Conservation (phyloP, 2,329 filamentous ascomycete genomes). For the Colletotrichum liaoningense region DNA sequence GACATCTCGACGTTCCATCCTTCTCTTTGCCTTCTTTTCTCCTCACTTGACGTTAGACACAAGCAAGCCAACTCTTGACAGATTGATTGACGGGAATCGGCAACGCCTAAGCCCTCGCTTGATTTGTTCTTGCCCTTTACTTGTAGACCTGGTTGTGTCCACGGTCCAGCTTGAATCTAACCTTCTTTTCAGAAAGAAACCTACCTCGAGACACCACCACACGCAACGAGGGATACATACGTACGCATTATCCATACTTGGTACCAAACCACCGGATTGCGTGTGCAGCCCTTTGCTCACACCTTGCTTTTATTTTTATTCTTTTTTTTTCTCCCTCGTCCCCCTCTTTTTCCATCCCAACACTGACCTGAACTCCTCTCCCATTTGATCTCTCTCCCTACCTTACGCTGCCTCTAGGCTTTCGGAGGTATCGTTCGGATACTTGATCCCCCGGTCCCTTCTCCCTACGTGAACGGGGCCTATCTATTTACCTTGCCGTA, state of each 20-base stretch:
- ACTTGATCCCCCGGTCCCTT: conserved; percentile 4
- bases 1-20: not conserved
- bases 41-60: not conserved
- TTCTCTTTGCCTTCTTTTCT: not conserved
- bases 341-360: conserved; percentile 18
- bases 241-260: not conserved
- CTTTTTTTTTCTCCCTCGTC: not conserved
- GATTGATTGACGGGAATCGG: not conserved
- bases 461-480: not conserved
- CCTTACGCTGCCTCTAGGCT: conserved; percentile 12
- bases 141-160: not conserved
- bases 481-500: not conserved
- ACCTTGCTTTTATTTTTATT: not conserved
- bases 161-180: not conserved
- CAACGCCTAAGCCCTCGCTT: not conserved
- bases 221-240: not conserved
- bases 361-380: not conserved
- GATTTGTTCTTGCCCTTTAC: not conserved
- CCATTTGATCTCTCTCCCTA: not conserved
- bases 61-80: not conserved
- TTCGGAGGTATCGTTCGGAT: not conserved
- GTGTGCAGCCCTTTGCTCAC: conserved; percentile 7
- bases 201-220: not conserved
- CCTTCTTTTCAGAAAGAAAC: not conserved
- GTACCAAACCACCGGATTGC: conserved; percentile 3